Base-by-base conservation (phyloP, 139 green algal genomes). In the Coelastrella sp. region DNA sequence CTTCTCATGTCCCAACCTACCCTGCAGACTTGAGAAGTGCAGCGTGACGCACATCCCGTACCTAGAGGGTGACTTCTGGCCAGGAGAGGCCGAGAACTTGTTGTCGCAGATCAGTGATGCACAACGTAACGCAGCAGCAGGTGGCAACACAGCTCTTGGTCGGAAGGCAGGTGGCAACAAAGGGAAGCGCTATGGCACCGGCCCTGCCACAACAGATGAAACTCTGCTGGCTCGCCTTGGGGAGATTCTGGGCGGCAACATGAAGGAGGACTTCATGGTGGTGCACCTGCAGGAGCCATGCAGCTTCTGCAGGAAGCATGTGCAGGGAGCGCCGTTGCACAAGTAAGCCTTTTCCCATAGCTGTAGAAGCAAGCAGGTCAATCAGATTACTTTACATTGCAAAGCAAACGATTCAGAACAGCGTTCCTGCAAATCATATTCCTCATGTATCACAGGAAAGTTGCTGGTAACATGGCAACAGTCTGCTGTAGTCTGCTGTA, bases 31-130 rank as follows among this genome's bases (percentile, higher is more conserved):
- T 59, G 94, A 96, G 30, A 60, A 78, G 15, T 92, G 87, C 71
- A 89, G 86, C 15, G 89, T 88, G 4, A 90, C 85, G 4, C 71
- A 95, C 76, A 88, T 99, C 27, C 97, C 97, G 37, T 99, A 99
- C 92, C 96, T 99, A 71, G 97, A 99, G 83, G 97, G 97, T 21
- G 97, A 99, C 92, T 99, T 98, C 93, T 99, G 96, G 95, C 97
- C 97, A 5, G 97, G 97, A 60, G 90, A 93, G 88, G 90, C 90
- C 15, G 95, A 98, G 86, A 95, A 94, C 84, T 88, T 94, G 90
- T 90, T 96, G 85, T 80, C 53, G 37, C 64, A 50, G 75, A 83
- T 66, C 41, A 60, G 84, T 48, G 83, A 84, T 13, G 79, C 66
- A 48, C 72, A 84, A 30, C 60, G 79, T 63, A 57, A 41, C 35